phyloP scores from a whole-genome alignment of 2,329 filamentous ascomycete genomes.

The Venturia aucupariae region DNA sequence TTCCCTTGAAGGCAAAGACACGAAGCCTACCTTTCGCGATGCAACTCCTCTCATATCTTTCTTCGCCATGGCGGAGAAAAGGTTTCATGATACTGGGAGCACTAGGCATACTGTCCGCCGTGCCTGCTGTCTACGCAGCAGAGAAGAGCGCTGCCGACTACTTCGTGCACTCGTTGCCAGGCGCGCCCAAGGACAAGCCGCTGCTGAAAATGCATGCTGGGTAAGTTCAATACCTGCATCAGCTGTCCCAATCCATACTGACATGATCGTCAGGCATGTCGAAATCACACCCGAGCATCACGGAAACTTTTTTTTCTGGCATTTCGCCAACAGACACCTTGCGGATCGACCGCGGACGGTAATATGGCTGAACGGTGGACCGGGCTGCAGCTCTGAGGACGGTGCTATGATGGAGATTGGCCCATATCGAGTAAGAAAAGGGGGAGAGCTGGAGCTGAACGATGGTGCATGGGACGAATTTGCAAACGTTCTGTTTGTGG shows the following conservation, averaged over 20 bases:
- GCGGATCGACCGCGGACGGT: constrained; percentile 84
- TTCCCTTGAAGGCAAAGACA: neutral
- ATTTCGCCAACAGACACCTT: constrained; percentile 91
- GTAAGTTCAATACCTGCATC: constrained; percentile 45
- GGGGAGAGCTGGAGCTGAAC: constrained; percentile 64
- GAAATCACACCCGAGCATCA: constrained; percentile 78
- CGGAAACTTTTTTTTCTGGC: constrained; percentile 97
- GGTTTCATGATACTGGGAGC: neutral
- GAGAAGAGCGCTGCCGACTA: constrained; percentile 67
- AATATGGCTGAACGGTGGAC: constrained; percentile 94
- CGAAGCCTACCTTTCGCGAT: neutral
- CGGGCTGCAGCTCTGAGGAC: constrained; percentile 95
- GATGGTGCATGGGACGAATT: constrained; percentile 99
- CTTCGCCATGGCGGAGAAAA: constrained; percentile 15
- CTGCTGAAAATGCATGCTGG: constrained; percentile 96
- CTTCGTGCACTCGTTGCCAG: constrained; percentile 77
- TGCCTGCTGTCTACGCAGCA: constrained; percentile 21
- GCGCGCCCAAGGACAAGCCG: constrained; percentile 61
- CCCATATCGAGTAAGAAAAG: constrained; percentile 75
- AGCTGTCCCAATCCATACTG: constrained; percentile 12
- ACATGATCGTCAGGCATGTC: constrained; percentile 58
- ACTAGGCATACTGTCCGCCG: constrained; percentile 4
- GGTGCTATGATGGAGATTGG: constrained; percentile 94
- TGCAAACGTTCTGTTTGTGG: constrained; percentile 90
- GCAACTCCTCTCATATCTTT: neutral